phyloP scores from a whole-genome alignment of 148 eudicot genomes.

The Dysphania ambrosioides region DNA sequence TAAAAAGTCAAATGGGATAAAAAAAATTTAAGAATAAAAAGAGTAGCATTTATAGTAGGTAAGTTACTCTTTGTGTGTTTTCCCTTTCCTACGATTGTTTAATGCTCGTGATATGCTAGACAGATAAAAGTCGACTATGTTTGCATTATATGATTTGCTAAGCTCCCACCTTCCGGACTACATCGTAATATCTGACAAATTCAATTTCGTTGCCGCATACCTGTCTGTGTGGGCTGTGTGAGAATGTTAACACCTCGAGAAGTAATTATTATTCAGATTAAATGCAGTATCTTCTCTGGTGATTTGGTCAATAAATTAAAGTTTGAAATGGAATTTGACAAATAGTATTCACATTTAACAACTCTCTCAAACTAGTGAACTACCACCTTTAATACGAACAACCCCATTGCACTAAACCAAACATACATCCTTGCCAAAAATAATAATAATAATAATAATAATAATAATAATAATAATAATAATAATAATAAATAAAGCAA shows the following conservation, averaged over 20 bases:
- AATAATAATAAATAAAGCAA: too few relatives aligned
- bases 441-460: too few relatives aligned
- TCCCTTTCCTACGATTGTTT: background rate
- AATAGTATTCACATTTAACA: background rate
- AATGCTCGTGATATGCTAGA: background rate
- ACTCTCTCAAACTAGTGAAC: background rate
- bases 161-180: too few relatives aligned
- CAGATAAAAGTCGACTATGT: background rate
- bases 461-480: too few relatives aligned
- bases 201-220: background rate
- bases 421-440: too few relatives aligned
- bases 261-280: too few relatives aligned
- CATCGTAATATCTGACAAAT: background rate
- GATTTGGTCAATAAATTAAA: background rate
- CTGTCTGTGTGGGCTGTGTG: slow-evolving; percentile 3
- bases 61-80: too few relatives aligned
- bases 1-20: too few relatives aligned
- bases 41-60: too few relatives aligned
- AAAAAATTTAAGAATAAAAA: too few relatives aligned
- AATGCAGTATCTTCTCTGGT: background rate
- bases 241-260: background rate
- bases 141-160: background rate
- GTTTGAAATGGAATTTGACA: background rate
- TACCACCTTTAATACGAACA: background rate
- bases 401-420: background rate